Evolutionary conservation across 495 filamentous ascomycete genomes (phyloP).

Genomic region (Daldinia childiae): DNA sequence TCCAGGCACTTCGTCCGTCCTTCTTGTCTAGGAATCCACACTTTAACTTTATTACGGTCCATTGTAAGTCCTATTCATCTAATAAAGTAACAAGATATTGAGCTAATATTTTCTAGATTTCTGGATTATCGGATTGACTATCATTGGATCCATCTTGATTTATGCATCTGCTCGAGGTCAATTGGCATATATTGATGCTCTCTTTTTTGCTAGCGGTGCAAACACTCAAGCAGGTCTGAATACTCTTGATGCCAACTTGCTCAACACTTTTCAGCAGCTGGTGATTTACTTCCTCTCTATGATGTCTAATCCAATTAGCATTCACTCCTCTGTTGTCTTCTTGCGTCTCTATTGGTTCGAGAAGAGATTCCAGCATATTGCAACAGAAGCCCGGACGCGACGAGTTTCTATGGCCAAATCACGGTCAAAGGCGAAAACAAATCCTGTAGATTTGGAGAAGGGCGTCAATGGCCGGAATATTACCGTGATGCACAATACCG

Average conservation of each 20-base stretch:
- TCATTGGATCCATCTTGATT: conserved; percentile 80
- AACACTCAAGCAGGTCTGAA: conserved; percentile 94
- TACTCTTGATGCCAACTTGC: conserved; percentile 77
- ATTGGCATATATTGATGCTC: conserved; percentile 84
- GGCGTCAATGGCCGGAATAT: conserved; percentile 80
- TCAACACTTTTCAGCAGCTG: conserved; percentile 81
- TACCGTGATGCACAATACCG: conserved; percentile 70
- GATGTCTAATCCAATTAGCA: conserved; percentile 88
- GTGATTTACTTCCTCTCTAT: conserved; percentile 75
- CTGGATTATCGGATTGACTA: conserved; percentile 74
- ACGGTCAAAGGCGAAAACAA: conserved; percentile 66
- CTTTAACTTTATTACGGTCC: conserved; percentile 85
- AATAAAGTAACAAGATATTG: not conserved
- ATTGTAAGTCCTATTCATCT: conserved; percentile 66
- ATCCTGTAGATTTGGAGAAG: conserved; percentile 64
- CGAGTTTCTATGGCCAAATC: conserved; percentile 59
- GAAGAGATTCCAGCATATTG: conserved; percentile 84
- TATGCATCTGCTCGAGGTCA: conserved; percentile 64
- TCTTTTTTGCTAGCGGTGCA: conserved; percentile 82
- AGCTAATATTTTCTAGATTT: conserved; percentile 62
- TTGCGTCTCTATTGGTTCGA: conserved; percentile 97
- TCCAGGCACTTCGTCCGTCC: conserved; percentile 59
- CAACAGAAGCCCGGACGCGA: conserved; percentile 56
- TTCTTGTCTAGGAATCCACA: conserved; percentile 65
- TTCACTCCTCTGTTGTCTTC: conserved; percentile 87